Conservation (phyloP, 208 protist species). For the Angomonas ambiguus region DNA sequence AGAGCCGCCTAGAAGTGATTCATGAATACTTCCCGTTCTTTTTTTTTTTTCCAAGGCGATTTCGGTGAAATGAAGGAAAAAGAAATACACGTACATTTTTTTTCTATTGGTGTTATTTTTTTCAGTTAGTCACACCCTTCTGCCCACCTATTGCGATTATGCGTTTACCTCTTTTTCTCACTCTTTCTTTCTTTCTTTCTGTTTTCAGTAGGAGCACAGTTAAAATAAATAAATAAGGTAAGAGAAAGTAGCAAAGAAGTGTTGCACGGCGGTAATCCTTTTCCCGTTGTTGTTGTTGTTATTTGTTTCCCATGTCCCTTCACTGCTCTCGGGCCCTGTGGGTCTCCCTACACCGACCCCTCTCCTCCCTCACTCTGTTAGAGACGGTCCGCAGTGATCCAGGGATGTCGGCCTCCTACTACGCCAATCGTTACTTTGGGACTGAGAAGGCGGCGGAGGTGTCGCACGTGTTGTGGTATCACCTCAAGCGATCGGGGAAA, state of each 20-base stretch:
- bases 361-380: conserved; percentile 50
- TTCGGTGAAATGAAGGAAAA: background rate
- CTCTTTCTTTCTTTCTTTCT: conserved; percentile 4
- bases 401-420: conserved; percentile 76
- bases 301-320: too few species aligned
- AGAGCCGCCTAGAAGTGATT: too few species aligned
- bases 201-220: background rate
- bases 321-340: background rate
- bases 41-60: background rate
- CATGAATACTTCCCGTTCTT: background rate
- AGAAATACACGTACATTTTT: background rate
- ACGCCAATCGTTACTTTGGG: conserved; percentile 84
- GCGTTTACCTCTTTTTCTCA: background rate
- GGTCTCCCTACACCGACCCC: conserved; percentile 16
- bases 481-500: conserved; percentile 75
- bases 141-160: background rate
- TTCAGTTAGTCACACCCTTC: too few species aligned
- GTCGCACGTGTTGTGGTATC: conserved; percentile 67
- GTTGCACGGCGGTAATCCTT: too few species aligned
- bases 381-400: conserved; percentile 75
- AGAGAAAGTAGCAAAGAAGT: too few species aligned
- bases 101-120: background rate
- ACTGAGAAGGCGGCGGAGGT: conserved; percentile 42
- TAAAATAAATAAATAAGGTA: too few species aligned
- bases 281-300: too few species aligned